Base-by-base conservation (phyloP, 2,329 filamentous ascomycete genomes). In the Lasiodiplodia sp. region DNA sequence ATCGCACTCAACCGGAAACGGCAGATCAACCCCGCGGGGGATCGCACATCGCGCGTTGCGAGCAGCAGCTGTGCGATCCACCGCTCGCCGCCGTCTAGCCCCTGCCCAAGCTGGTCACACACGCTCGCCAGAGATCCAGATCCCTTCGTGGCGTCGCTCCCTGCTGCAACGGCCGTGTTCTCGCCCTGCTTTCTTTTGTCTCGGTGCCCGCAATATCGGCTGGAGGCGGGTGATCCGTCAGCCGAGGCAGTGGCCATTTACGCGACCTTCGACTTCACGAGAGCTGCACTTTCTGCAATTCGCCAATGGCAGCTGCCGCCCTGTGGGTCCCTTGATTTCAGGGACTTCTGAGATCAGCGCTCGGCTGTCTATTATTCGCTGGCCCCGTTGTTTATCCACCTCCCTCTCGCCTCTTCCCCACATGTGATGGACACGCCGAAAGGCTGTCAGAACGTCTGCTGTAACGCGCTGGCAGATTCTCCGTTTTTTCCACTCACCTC, bases 141-240 rank as follows among this genome's bases (percentile, higher is more conserved):
- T 60, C 56, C 21, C 37, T 23, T 31, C 56, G 55, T 38, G 55
- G 31, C 31, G 55, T 28, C 31, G 55, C 31, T 57, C 55, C 55
- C 31, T 57, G 55, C 21, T 44, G n/a, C 38, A 60, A 60, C 57
- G n/a, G 37, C 25, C 23, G 57, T 11, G 38, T 28, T 14, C 57
- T n/a, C 57, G 57, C 57, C 57, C 31, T 62, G 57, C 57, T 62
- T 62, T 49, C 40, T 62, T 62, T 62, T 58, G 31, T 58, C 37
- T 6, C n/a, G 28, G 10, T 34, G n/a, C 38, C 40, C 57, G 23
- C 56, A 44, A 58, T 44, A 18, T 58, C 53, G 28, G 53, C 28
- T 18, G 14, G 28, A 37, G 53, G 53, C 53, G 53, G 53, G 14
- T 57, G n/a, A 37, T 56, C 25, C 8, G 8, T 34, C 31, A 62